Conservation (phyloP, 176 grass and related monocot genomes). For the Bolboschoenus planiculmis region DNA sequence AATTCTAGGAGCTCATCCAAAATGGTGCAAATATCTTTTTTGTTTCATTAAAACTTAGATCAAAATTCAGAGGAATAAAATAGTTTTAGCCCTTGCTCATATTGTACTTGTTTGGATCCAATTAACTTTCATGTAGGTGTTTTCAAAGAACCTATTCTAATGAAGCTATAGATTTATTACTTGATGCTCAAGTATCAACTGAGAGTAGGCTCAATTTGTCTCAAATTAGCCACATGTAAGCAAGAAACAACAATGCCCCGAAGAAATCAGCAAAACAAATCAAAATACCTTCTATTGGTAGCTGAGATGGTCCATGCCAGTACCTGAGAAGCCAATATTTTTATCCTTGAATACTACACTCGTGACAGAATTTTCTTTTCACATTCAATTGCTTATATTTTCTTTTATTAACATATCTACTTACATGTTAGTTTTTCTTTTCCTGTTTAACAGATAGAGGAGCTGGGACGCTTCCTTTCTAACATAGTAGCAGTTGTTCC, state of each 20-base stretch:
- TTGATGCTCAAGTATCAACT: not conserved
- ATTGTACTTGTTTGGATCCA: not conserved
- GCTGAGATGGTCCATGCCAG: not conserved
- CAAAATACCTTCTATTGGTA: not conserved
- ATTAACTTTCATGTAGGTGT: not conserved
- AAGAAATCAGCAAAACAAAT: not conserved
- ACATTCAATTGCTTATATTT: not conserved
- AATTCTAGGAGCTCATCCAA: constrained; percentile 57
- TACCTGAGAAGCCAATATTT: not conserved
- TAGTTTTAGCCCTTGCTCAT: not conserved
- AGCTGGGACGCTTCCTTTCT: constrained; percentile 74
- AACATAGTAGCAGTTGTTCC: constrained; percentile 74
- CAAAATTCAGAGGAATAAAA: not conserved
- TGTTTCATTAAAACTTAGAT: not conserved
- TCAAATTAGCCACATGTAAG: not conserved
- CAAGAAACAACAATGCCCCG: not conserved
- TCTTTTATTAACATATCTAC: not conserved
- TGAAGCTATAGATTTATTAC: not conserved
- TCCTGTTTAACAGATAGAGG: constrained; percentile 58
- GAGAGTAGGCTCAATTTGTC: not conserved
- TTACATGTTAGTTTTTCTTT: constrained; percentile 23
- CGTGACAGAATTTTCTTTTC: not conserved
- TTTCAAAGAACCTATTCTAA: not conserved
- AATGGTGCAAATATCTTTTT: constrained; percentile 45
- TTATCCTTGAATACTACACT: not conserved